Base-by-base conservation (phyloP, 805 yeast genomes). In the Metschnikowia hibisci region DNA sequence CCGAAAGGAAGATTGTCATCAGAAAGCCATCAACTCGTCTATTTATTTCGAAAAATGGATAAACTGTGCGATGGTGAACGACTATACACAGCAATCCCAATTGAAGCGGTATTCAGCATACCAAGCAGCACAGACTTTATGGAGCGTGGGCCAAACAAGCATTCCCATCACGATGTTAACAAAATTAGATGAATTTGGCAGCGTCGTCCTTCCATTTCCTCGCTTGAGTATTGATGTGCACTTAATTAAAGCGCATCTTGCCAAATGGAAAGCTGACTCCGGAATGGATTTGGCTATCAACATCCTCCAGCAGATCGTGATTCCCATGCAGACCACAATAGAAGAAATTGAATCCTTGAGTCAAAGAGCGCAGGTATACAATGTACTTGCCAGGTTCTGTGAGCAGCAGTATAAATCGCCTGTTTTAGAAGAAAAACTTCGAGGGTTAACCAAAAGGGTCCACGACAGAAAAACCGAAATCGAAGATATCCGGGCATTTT, bases 181-280 rank as follows among this genome's bases (percentile, higher is more conserved):
- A 43, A 58, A 51, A 3, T 47, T 56, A 34, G 31, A 43, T 1
- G 43, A 39, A 1, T 14, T 34, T 27, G 55, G 46, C 8, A 46
- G 52, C 46, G 37, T 49, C 23, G 27, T 27, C 2, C 41, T 56
- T 3, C 56, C 61, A 1, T 34, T 55, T 13, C 45, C 50, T 4
- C 43, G 41, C 6, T 44, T 62, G 30, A 44, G 48, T 7, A 44
- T 65, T 14, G 55, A 60, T 33, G 30, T 42, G 18, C 44, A 53
- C n/a, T 49, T 62, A n/a, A 50, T 69, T 4, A 50, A 54, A 62
- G 49, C 77, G 52, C 51, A 71, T 72, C 10, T 84, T 31, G 82
- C 82, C 0, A 71, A 76, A 36, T 89, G 96, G 96, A 63, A 80
- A 28, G 73, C 87, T 0, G 77, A 73, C 36, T 84, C 95, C 0